Conservation (phyloP, 176 grass and related monocot genomes). For the Aechmea fasciata region DNA sequence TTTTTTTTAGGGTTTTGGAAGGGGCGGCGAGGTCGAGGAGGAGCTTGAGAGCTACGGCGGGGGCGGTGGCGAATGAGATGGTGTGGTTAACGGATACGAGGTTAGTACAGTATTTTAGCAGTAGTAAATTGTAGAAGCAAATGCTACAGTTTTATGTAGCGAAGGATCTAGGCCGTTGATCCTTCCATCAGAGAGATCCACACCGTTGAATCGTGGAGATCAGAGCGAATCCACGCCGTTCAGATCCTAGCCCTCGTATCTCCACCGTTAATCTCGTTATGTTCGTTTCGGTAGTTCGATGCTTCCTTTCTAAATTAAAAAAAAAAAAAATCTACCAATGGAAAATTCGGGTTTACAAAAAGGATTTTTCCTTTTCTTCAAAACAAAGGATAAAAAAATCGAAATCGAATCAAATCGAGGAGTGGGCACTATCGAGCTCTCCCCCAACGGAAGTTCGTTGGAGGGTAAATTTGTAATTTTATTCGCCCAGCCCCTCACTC, state of each 20-base stretch:
- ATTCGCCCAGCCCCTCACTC: background rate
- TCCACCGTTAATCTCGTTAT: background rate
- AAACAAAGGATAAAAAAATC: background rate
- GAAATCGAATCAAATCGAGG: slow-evolving; percentile 1
- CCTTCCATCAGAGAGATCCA: background rate
- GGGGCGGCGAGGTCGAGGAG: background rate
- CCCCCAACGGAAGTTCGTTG: background rate
- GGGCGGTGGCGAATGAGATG: background rate
- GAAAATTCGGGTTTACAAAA: background rate
- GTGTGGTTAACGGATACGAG: background rate
- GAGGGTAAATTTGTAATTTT: background rate
- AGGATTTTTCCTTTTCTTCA: background rate
- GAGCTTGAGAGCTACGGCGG: slow-evolving; percentile 6
- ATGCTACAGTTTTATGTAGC: background rate
- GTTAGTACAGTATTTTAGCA: background rate
- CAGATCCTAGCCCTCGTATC: slow-evolving; percentile 5
- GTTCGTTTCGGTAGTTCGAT: background rate
- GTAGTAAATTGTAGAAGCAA: background rate
- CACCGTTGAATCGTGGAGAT: background rate
- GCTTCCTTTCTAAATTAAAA: background rate
- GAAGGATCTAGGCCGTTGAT: background rate
- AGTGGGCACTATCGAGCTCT: background rate
- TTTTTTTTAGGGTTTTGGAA: background rate
- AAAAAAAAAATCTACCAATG: background rate
- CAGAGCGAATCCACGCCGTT: background rate